phyloP scores from a whole-genome alignment of 441 rosid species.

The Corymbia citriodora region DNA sequence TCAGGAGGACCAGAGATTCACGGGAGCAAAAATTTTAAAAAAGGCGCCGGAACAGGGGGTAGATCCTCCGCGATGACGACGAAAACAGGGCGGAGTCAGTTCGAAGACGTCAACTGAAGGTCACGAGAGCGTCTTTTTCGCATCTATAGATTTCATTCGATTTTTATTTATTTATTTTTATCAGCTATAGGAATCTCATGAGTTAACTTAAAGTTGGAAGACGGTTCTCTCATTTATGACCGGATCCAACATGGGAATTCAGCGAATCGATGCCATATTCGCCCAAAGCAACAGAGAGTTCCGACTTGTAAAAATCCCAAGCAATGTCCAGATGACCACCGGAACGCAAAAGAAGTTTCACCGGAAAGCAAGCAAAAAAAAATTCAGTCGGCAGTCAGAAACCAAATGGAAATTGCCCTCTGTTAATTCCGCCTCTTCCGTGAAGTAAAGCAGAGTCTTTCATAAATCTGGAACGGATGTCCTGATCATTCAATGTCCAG shows the following conservation, averaged over 20 bases:
- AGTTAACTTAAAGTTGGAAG: not conserved
- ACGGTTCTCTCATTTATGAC: not conserved
- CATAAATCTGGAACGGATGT: not conserved
- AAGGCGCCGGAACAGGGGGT: not conserved
- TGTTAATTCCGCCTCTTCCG: not conserved
- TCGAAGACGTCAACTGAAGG: not conserved
- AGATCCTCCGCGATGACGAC: not conserved
- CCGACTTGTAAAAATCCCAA: not conserved
- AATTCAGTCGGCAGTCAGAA: not conserved
- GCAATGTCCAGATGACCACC: not conserved
- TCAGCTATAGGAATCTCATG: not conserved
- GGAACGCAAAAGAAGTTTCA: not conserved
- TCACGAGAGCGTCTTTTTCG: not conserved
- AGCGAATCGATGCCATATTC: not conserved
- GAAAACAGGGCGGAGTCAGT: not conserved
- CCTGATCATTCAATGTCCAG: not conserved
- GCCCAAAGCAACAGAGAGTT: not conserved
- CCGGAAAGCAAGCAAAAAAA: not conserved
- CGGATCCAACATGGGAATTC: not conserved
- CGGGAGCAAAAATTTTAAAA: not conserved
- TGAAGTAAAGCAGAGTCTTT: not conserved
- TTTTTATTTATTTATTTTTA: not conserved
- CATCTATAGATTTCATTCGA: not conserved
- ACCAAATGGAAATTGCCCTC: not conserved
- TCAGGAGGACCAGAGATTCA: not conserved